Evolutionary conservation across 1,284 basidiomycete species (phyloP), one percentile per base, ranked within the genome.

Genomic region (Ustilago loliicola): DNA sequence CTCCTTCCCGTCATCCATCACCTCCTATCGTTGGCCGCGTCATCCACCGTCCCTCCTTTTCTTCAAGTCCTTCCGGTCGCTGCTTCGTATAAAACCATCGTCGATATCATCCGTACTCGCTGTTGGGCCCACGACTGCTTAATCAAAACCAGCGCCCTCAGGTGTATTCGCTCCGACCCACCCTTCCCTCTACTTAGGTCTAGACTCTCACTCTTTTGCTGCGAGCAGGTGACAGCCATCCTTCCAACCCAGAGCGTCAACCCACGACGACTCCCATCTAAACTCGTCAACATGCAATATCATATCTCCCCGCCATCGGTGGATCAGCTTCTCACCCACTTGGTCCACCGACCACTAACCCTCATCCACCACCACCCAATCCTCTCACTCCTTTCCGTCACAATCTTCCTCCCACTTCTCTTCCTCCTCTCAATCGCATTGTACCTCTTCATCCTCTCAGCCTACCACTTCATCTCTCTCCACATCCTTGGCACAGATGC

Each of bases 401-500:
- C 61, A 23, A 19, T 72, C 32, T 51, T 67, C 21, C 1, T 62
- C 19, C 71, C 71, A 1, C 34, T 67, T 42, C 11, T 55, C 9
- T 9, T 59, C 15, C 17, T 55, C 7, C 48, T 58, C 13, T 13
- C 50, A 1, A 30, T 50, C 9, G 53, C 58, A 0, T 3, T 40
- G 2, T 23, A 11, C 27, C 61, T 68, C 42, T 36, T 73, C 25
- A 15, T 23, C 32, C 29, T 61, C 10, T 61, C 71, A 0, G 1
- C 23, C 27, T 73, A 58, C 42, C 71, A 66, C 34, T 65, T 60
- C 47, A 40, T 71, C 65, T 42, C 50, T 7, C 52, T 76, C 1
- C 53, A 77, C 51, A 36, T 77, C 15, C 50, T 72, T n/a, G 42
- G 57, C 52, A 67, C 61, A n/a, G 74, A 79, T 34, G 29, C 45